phyloP scores from a whole-genome alignment of 129 eudicot species.

The Flaveria sonorensis region DNA sequence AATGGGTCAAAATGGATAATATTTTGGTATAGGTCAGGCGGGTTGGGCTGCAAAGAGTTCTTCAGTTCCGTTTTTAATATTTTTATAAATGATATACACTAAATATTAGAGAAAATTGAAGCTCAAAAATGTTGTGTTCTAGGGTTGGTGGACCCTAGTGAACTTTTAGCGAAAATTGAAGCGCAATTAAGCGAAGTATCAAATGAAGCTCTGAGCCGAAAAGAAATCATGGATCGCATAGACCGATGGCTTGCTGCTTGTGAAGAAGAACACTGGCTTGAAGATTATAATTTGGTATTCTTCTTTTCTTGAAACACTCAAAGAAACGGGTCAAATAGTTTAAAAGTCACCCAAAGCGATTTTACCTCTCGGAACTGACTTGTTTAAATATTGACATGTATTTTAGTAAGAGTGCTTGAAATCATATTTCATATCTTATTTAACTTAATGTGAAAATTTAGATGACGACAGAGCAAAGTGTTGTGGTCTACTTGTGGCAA shows the following conservation, averaged over 20 bases:
- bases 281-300: constrained; percentile 65
- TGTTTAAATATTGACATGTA: background rate
- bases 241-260: constrained; percentile 85
- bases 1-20: constrained; percentile 6
- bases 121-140: constrained; percentile 15
- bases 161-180: constrained; percentile 74
- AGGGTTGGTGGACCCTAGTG: constrained; percentile 78
- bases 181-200: constrained; percentile 61
- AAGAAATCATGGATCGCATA: constrained; percentile 73
- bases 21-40: background rate
- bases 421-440: background rate
- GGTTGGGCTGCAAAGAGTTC: background rate
- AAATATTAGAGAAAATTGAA: background rate
- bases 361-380: background rate
- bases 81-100: background rate
- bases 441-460: background rate
- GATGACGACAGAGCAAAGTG: background rate
- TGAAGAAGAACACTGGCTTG: constrained; percentile 92
- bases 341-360: background rate
- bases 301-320: background rate
- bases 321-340: background rate
- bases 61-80: background rate
- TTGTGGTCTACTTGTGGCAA: background rate
- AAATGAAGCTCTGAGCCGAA: constrained; percentile 75
- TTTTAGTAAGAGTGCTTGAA: background rate